A percentile compares a stretch with the other conserved stretches of the same genome.
Evolutionary conservation across 176 grass and related monocot species (phyloP).

Genomic region (Bolboschoenus planiculmis): DNA sequence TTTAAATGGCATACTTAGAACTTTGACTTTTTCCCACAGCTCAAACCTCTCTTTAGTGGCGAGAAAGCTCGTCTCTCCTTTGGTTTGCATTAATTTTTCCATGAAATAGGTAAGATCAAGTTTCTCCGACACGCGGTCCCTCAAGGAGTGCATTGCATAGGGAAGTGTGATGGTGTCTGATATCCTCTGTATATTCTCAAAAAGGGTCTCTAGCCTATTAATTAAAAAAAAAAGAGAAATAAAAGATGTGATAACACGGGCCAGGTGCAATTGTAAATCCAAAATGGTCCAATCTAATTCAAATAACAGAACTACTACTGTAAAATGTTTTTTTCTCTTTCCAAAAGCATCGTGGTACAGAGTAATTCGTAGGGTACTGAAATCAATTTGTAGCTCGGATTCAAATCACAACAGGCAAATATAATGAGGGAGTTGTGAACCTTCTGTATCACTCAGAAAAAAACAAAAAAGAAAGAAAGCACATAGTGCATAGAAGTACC

Average conservation of each 20-base stretch:
- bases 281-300: not conserved
- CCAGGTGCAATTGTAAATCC: not conserved
- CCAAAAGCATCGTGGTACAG: not conserved
- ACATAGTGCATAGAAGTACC: not conserved
- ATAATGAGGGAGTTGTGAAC: not conserved
- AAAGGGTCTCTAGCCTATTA: conserved; percentile 72
- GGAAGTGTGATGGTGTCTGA: conserved; percentile 40
- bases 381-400: not conserved
- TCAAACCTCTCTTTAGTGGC: conserved; percentile 1
- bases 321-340: not conserved
- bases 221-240: not conserved
- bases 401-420: not conserved
- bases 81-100: conserved; percentile 26
- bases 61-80: not conserved
- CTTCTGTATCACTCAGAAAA: not conserved
- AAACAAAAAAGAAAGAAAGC: not conserved
- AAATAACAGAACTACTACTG: not conserved
- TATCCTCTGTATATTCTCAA: conserved; percentile 75
- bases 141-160: conserved; percentile 12
- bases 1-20: conserved; percentile 7
- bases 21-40: conserved; percentile 23
- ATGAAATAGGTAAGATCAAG: conserved; percentile 24
- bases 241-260: not conserved
- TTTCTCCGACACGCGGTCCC: conserved; percentile 11
- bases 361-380: not conserved